These are phyloP conservation scores for Rhizoclosmatium sp. DNA, from an alignment of 192 early-diverging fungal species.

Conservation along the genomic window DNA sequence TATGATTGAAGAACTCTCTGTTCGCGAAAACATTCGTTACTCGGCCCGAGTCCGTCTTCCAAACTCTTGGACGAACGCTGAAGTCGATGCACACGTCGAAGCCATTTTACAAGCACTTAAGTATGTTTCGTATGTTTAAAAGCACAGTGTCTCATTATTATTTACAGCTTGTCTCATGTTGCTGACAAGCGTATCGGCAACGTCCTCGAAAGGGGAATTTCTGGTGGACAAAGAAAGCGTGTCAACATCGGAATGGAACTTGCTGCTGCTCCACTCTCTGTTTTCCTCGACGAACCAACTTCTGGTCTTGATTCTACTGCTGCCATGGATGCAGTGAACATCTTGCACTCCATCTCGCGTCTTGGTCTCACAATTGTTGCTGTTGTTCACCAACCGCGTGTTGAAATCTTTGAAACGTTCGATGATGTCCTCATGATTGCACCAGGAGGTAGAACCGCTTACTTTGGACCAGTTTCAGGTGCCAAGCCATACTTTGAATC, in stretches of 20 bases:
- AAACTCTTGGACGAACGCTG: conserved; percentile 63
- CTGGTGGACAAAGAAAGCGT: conserved; percentile 84
- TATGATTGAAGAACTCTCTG: conserved; percentile 62
- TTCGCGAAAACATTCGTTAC: conserved; percentile 80
- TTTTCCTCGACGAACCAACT: conserved; percentile 89
- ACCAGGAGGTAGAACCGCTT: conserved; percentile 80
- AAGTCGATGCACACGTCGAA: conserved; percentile 76
- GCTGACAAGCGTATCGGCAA: conserved; percentile 65
- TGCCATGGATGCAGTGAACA: conserved; percentile 64
- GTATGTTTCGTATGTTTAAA: conserved; percentile 52
- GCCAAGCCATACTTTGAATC: conserved; percentile 44
- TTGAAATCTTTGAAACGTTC: conserved; percentile 85
- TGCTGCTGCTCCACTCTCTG: conserved; percentile 78
- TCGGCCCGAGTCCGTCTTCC: conserved; percentile 81
- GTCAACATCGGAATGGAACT: conserved; percentile 87
- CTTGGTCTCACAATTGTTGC: conserved; percentile 69
- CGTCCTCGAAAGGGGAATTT: conserved; percentile 78
- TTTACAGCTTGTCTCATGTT: conserved; percentile 35
- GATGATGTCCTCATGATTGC: conserved; percentile 82
- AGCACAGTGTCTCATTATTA: conserved; percentile 34
- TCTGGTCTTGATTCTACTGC: conserved; percentile 77
- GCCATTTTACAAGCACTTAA: conserved; percentile 72
- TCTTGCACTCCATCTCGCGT: conserved; percentile 62
- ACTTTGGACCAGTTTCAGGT: conserved; percentile 63
- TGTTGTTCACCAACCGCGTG: conserved; percentile 72